phyloP scores from a whole-genome alignment of 2,329 filamentous ascomycete genomes.

The Phaeophleospora eucalypticola region DNA sequence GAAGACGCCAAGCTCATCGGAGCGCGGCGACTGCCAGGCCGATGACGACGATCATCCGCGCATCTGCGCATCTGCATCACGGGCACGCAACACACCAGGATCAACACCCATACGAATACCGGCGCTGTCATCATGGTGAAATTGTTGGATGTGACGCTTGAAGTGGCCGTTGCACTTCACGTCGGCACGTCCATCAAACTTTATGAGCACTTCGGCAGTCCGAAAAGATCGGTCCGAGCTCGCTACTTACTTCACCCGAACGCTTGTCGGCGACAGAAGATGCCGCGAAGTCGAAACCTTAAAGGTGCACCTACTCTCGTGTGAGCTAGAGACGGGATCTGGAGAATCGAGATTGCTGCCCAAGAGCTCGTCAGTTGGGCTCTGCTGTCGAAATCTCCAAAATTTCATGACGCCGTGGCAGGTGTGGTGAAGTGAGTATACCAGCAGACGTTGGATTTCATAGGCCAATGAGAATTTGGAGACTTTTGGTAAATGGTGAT shows the following conservation, averaged over 20 bases:
- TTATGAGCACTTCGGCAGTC: background rate
- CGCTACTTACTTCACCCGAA: conserved; percentile 9
- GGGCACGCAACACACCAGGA: background rate
- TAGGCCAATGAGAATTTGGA: too few species aligned
- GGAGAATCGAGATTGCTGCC: too few species aligned
- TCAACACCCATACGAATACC: background rate
- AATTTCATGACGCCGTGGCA: background rate
- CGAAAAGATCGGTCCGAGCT: conserved; percentile 1
- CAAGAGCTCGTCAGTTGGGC: conserved; percentile 3
- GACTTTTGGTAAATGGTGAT: too few species aligned
- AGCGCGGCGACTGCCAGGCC: too few species aligned
- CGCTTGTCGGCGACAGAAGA: background rate
- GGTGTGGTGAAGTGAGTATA: background rate
- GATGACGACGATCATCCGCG: too few species aligned
- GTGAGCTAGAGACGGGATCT: too few species aligned
- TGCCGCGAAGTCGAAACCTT: background rate
- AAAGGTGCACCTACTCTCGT: too few species aligned
- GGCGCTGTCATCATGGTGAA: too few species aligned
- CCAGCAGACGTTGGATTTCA: too few species aligned
- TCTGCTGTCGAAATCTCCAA: too few species aligned
- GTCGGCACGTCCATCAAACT: background rate
- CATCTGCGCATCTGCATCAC: too few species aligned
- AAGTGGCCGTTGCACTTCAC: background rate
- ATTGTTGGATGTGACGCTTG: background rate
- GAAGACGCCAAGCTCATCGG: too few species aligned